Conservation (phyloP, 2,329 filamentous ascomycete species). For the Thermochaetoides dissita region DNA sequence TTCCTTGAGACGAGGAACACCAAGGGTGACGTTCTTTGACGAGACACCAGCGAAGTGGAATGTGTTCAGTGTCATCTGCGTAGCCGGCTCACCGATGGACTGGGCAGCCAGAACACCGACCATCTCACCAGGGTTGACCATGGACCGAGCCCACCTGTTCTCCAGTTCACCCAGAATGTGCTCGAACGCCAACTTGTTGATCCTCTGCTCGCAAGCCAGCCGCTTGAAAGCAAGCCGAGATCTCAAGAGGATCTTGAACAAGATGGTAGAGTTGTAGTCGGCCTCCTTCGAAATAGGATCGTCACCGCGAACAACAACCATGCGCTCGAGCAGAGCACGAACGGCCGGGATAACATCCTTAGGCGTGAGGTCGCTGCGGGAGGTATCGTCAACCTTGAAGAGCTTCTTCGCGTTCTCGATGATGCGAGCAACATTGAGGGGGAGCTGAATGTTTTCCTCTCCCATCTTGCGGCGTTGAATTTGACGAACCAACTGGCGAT, state of each 20-base stretch:
- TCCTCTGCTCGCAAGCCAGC: slow-evolving; percentile 67
- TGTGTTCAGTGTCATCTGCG: slow-evolving; percentile 98
- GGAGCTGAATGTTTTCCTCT: slow-evolving; percentile 77
- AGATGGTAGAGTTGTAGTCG: slow-evolving; percentile 71
- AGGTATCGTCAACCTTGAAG: slow-evolving; percentile 76
- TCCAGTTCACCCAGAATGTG: slow-evolving; percentile 86
- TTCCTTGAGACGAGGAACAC: slow-evolving; percentile 97
- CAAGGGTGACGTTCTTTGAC: slow-evolving; percentile 97
- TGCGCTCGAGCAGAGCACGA: slow-evolving; percentile 55
- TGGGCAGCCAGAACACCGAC: slow-evolving; percentile 94
- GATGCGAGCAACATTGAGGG: slow-evolving; percentile 81
- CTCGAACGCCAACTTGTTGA: slow-evolving; percentile 85
- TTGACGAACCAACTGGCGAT: slow-evolving; percentile 58
- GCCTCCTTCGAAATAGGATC: slow-evolving; percentile 76
- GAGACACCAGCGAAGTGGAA: slow-evolving; percentile 99
- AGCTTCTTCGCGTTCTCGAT: slow-evolving; percentile 81
- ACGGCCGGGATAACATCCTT: slow-evolving; percentile 75
- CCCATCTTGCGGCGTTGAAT: slow-evolving; percentile 57
- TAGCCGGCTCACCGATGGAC: slow-evolving; percentile 96
- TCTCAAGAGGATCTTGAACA: slow-evolving; percentile 85
- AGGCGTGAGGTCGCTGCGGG: slow-evolving; percentile 80
- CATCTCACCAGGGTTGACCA: slow-evolving; percentile 93
- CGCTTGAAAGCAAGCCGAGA: slow-evolving; percentile 88
- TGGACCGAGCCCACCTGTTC: slow-evolving; percentile 70
- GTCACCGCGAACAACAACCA: slow-evolving; percentile 74